These are phyloP conservation scores for Colletotrichum lini DNA, from an alignment of 2,329 filamentous ascomycete species.

Conservation along the genomic window DNA sequence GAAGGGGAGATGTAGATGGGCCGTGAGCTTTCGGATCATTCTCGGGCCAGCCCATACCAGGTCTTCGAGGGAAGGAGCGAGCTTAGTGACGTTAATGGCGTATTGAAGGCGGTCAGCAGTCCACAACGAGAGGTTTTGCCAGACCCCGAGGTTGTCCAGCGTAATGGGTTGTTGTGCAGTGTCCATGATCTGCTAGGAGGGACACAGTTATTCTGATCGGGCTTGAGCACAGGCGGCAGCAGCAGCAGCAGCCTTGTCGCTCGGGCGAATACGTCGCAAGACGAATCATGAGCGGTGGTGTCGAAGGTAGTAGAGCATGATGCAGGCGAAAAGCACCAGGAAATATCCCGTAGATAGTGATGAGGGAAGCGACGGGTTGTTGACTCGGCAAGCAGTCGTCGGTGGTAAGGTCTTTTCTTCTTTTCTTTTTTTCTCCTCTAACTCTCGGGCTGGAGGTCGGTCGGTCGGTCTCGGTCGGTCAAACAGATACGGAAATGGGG, in stretches of 20 bases:
- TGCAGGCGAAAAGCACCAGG: slow-evolving; percentile 16
- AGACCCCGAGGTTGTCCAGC: slow-evolving; percentile 59
- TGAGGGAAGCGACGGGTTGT: neutral
- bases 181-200: slow-evolving; percentile 32
- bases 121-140: slow-evolving; percentile 71
- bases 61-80: slow-evolving; percentile 77
- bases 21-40: slow-evolving; percentile 77
- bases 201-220: neutral
- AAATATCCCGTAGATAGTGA: neutral
- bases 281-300: slow-evolving; percentile 33
- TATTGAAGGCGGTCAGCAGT: slow-evolving; percentile 57
- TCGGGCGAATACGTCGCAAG: slow-evolving; percentile 28
- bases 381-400: neutral
- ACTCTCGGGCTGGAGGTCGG: neutral
- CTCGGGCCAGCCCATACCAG: slow-evolving; percentile 79
- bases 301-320: slow-evolving; percentile 25
- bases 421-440: too few relatives aligned
- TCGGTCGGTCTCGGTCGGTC: slow-evolving; percentile 1
- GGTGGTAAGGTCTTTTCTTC: neutral
- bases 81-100: slow-evolving; percentile 69
- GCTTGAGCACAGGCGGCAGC: neutral
- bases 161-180: slow-evolving; percentile 7
- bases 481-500: neutral
- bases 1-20: slow-evolving; percentile 72
- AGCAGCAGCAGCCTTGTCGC: slow-evolving; percentile 33